Percentiles rank a stretch among this genome's conserved stretches.
These are phyloP conservation scores for Vanderwaltozyma verrucispora DNA, from an alignment of 805 yeast species.

Conservation along the genomic window DNA sequence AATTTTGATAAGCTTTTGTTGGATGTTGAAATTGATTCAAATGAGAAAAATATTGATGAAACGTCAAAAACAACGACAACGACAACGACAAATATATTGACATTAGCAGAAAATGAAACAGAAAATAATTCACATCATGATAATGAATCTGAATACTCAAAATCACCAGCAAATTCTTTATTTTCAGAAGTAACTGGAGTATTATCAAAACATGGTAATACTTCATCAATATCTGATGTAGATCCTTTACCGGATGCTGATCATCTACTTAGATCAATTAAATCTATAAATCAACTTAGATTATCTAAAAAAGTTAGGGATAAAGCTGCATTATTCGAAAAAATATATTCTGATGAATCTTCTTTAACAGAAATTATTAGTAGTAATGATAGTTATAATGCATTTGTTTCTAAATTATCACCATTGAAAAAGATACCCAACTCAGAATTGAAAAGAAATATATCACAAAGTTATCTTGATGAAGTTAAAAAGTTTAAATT, in stretches of 20 bases:
- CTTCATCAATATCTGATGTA: neutral
- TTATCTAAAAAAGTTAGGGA: constrained; percentile 26
- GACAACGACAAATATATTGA: neutral
- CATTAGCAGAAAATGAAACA: neutral
- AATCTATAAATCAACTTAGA: constrained; percentile 19
- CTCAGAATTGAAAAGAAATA: constrained; percentile 4
- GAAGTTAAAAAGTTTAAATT: constrained; percentile 5
- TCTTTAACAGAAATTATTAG: constrained; percentile 2
- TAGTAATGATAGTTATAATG: constrained; percentile 6
- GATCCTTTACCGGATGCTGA: constrained; percentile 2
- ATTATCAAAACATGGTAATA: neutral
- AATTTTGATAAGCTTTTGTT: neutral
- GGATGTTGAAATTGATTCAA: neutral
- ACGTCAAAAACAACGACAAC: neutral
- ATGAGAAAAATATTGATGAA: neutral
- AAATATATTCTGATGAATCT: constrained; percentile 10
- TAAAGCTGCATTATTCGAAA: constrained; percentile 25
- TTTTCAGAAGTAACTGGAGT: constrained; percentile 16
- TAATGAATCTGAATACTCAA: constrained; percentile 13
- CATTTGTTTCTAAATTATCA: neutral
- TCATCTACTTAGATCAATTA: constrained; percentile 5
- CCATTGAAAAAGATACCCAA: neutral
- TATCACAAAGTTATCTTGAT: constrained; percentile 16
- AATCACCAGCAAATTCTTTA: constrained; percentile 17
- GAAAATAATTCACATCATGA: neutral